phyloP scores from a whole-genome alignment of 495 filamentous ascomycete species.

The Stereocaulon alpinum region DNA sequence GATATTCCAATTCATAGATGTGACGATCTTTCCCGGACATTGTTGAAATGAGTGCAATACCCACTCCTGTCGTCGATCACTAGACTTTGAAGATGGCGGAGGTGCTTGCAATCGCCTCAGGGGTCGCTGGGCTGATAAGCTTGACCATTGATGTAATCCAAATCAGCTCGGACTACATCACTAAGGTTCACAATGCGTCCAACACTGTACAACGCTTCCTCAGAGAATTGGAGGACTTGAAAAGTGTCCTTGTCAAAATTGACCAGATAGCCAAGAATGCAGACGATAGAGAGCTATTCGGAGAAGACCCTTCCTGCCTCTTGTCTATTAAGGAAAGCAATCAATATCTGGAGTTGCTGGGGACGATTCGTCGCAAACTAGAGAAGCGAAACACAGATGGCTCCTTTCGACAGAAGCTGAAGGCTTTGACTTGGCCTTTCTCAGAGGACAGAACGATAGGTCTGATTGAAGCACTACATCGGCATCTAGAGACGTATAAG shows the following conservation, averaged over 20 bases:
- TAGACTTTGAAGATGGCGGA: background rate
- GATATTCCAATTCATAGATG: too few species aligned
- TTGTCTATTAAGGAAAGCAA: background rate
- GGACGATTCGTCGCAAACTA: background rate
- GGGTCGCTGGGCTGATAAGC: slow-evolving; percentile 1
- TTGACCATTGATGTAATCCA: slow-evolving; percentile 2
- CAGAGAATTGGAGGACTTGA: background rate
- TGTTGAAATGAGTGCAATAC: too few species aligned
- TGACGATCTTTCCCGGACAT: too few species aligned
- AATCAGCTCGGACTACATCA: slow-evolving; percentile 8
- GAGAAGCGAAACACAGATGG: background rate
- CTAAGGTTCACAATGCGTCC: background rate
- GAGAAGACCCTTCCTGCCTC: background rate
- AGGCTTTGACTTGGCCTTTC: slow-evolving; percentile 10
- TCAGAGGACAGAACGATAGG: background rate
- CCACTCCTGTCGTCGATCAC: too few species aligned
- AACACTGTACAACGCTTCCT: background rate
- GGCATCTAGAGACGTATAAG: background rate
- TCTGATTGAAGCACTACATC: slow-evolving; percentile 4
- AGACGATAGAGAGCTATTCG: background rate
- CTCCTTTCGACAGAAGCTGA: background rate
- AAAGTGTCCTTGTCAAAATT: background rate
- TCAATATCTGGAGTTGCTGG: background rate
- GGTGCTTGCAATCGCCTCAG: background rate
- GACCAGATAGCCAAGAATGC: background rate